Evolutionary conservation across 2,329 filamentous ascomycete genomes (phyloP), one percentile per base, ranked within the genome.

Genomic region (Stagonosporopsis tanaceti): DNA sequence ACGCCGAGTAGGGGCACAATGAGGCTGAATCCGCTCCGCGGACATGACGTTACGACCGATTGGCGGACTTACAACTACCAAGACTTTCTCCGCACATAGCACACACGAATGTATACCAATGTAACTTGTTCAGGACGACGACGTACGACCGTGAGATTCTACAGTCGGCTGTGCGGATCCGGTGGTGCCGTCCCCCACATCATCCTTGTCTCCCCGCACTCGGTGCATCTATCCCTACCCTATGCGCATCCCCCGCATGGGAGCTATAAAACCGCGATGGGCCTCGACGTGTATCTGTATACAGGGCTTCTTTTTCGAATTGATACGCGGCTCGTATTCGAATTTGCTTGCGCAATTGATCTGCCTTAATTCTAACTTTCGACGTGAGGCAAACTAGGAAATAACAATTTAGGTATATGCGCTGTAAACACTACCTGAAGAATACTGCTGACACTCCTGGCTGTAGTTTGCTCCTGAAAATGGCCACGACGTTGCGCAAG

Each of bases 1-100:
- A 75, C 46, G 78, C 76, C 5, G 78, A 80, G 69, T 78, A 76
- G 44, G 30, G 37, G 38, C 42, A 32, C 2, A 34, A 56, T 61
- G 52, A 61, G 60, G 61, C 59, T 67, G 59, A 57, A 55, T 35
- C 17, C 20, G 38, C 25, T 24, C 14, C 40, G 53, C 57, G 61
- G 61, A 45, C 46, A 51, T 56, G 52, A 55, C 44, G 34, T 50
- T 44, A 57, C 48, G 52, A 47, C 53, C 59, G 57, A 68, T 67
- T 68, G 62, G 64, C 62, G 56, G 59, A 59, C 40, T 48, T 51
- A 32, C 34, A 28, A 57, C 25, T 37, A 47, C 51, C 30, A 48
- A 50, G 50, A 47, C 39, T 51, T 62, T 64, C 63, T 61, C 63
- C 61, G 64, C 64, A 62, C 47, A 37, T 40, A 28, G 24, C 42